Percentiles rank a stretch among this genome's conserved stretches.
phyloP scores from a whole-genome alignment of 2,329 filamentous ascomycete genomes.

The Xylaria sp. region DNA sequence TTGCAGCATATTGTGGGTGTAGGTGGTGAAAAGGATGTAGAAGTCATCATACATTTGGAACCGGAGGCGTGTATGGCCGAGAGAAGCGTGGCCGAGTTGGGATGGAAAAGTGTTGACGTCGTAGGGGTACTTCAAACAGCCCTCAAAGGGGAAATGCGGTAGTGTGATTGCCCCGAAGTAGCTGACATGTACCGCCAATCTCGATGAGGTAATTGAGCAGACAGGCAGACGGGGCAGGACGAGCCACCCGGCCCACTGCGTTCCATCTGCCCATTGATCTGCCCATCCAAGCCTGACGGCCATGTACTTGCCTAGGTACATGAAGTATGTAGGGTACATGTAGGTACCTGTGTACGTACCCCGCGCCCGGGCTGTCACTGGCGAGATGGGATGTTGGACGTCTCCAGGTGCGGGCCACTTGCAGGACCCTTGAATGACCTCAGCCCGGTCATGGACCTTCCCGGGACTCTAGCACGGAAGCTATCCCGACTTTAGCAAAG shows the following conservation, averaged over 20 bases:
- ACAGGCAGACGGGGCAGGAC: too few relatives aligned
- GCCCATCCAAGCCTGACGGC: too few relatives aligned
- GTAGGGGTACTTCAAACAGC: constrained; percentile 25
- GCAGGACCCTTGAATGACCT: constrained; percentile 19
- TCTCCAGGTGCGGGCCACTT: too few relatives aligned
- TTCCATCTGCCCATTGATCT: too few relatives aligned
- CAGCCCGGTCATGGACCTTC: not conserved
- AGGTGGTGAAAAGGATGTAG: constrained; percentile 22
- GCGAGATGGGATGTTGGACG: too few relatives aligned
- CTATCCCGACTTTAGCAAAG: too few relatives aligned
- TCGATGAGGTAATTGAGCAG: constrained; percentile 27
- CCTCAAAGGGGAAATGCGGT: constrained; percentile 11
- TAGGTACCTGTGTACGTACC: too few relatives aligned
- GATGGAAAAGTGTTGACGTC: constrained; percentile 32
- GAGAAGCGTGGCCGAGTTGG: constrained; percentile 9
- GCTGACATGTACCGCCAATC: constrained; percentile 20
- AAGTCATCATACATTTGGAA: constrained; percentile 36
- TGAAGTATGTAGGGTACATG: too few relatives aligned
- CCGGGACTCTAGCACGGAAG: too few relatives aligned
- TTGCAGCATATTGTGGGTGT: constrained; percentile 15
- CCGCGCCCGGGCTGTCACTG: too few relatives aligned
- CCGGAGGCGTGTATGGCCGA: constrained; percentile 8
- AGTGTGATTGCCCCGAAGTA: constrained; percentile 15
- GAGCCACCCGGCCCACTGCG: not conserved
- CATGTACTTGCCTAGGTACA: too few relatives aligned